Evolutionary conservation across 2,329 filamentous ascomycete genomes (phyloP), one percentile per base, ranked within the genome.

Genomic region (Clonostachys sp.): DNA sequence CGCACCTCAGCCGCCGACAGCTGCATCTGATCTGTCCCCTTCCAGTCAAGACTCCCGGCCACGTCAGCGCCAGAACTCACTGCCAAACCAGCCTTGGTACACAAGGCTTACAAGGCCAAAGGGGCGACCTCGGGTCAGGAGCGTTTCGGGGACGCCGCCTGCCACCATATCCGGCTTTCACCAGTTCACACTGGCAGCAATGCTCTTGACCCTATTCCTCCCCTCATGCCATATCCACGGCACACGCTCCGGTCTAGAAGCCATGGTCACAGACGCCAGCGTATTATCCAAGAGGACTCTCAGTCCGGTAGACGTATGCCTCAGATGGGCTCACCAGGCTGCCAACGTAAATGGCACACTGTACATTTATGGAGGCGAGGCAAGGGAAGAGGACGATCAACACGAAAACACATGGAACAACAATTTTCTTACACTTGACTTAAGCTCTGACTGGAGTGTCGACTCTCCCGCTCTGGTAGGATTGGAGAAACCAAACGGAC

Each of bases 311-410:
- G 69, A 79, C 53, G 72, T 83, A 13, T 88, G 85, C 58, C 75
- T 76, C 46, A 69, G 84, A 61, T 89, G 83, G 83, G 78, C 78
- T 16, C 79, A 83, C 45, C 84, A 87, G 64, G 77, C 80, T 73
- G 81, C 87, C 5, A 61, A 87, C 35, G 74, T 91, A 14, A 90
- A 90, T 53, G 87, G 86, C 13, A 91, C 86, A 0, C 59, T 91
- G 4, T 91, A 89, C 60, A 77, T 89, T 47, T 91, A 89, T 55
- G 87, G 87, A 35, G 88, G 87, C 24, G 77, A 86, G 54, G 77
- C 81, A 13, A 86, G 75, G 44, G 78, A 72, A 2, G 63, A 73
- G 14, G 62, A 73, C 13, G 73, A 75, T 35, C 86, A 91, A 56
- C 74, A 68, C 2, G 65, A 70, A 6, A 30, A 89, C 57, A 85